phyloP scores from a whole-genome alignment of 148 eudicot genomes.

The Euryodendron excelsum region DNA sequence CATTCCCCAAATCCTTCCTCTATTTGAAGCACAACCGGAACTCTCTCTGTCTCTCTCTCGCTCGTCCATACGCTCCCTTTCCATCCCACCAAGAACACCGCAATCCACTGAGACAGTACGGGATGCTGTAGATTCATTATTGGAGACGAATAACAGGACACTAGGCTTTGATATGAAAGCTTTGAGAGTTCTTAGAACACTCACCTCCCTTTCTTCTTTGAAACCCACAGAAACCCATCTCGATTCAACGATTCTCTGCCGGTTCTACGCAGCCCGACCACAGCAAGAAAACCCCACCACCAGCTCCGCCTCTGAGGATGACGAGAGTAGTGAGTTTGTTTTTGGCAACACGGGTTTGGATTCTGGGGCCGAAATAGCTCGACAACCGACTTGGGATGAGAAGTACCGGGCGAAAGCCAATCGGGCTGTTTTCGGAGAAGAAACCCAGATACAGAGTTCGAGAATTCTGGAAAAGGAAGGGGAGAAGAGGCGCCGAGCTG shows the following conservation, averaged over 20 bases:
- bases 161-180: conserved; percentile 62
- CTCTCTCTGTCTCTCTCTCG: too few species aligned
- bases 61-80: too few species aligned
- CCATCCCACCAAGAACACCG: too few species aligned
- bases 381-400: conserved; percentile 56
- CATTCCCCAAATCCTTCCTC: too few species aligned
- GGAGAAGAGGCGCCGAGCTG: conserved; percentile 48
- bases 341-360: conserved; percentile 41
- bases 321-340: conserved; percentile 35
- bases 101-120: too few species aligned
- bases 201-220: conserved; percentile 16
- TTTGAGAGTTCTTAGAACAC: conserved; percentile 40
- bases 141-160: too few species aligned
- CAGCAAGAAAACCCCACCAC: conserved; percentile 26
- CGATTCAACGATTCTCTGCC: conserved; percentile 25
- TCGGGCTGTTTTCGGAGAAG: conserved; percentile 53
- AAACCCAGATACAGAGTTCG: conserved; percentile 10
- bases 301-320: conserved; percentile 36
- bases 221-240: conserved; percentile 34
- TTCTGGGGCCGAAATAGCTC: not conserved
- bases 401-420: conserved; percentile 60
- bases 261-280: conserved; percentile 45
- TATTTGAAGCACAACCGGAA: too few species aligned
- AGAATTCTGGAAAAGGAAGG: conserved; percentile 32
- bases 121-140: too few species aligned